A percentile compares a stretch with the other conserved stretches of the same genome.
Conservation (phyloP, 2,329 filamentous ascomycete species). For the Ascochyta lentis region DNA sequence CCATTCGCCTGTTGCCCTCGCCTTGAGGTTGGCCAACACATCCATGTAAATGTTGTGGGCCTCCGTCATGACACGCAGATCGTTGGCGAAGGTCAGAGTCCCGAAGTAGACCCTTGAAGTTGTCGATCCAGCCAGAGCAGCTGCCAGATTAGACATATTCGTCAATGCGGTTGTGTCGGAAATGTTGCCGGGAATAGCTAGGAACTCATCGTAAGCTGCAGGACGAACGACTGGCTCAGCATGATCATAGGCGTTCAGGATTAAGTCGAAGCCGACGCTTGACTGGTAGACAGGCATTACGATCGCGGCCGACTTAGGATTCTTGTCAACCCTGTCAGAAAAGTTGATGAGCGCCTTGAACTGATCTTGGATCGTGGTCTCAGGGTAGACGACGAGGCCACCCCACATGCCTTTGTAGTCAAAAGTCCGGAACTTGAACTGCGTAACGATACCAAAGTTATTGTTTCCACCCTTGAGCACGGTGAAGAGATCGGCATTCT, state of each 20-base stretch:
- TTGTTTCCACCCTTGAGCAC: constrained; percentile 45
- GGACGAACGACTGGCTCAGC: constrained; percentile 26
- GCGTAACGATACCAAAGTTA: constrained; percentile 47
- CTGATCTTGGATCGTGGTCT: constrained; percentile 23
- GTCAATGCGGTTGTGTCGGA: constrained; percentile 31
- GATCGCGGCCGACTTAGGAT: constrained; percentile 26
- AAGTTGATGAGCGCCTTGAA: constrained; percentile 35
- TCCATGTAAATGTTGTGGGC: constrained; percentile 51
- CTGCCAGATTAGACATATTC: constrained; percentile 34
- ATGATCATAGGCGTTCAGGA: constrained; percentile 34
- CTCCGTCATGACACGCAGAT: constrained; percentile 45
- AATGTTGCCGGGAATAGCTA: constrained; percentile 33
- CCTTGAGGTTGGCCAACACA: constrained; percentile 45
- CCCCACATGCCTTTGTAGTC: constrained; percentile 42
- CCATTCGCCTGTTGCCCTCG: constrained; percentile 39
- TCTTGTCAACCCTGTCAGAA: constrained; percentile 23
- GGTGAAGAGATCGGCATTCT: constrained; percentile 37
- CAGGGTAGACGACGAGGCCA: constrained; percentile 37
- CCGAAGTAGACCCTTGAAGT: constrained; percentile 30
- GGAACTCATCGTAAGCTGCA: constrained; percentile 29
- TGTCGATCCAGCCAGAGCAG: constrained; percentile 24
- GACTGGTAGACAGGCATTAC: constrained; percentile 30
- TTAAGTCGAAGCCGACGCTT: constrained; percentile 16
- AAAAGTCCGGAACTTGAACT: constrained; percentile 34
- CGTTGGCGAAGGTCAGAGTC: constrained; percentile 43